Evolutionary conservation across 495 filamentous ascomycete genomes (phyloP), one percentile per base, ranked within the genome.

Genomic region (Coniosporium apollinis): DNA sequence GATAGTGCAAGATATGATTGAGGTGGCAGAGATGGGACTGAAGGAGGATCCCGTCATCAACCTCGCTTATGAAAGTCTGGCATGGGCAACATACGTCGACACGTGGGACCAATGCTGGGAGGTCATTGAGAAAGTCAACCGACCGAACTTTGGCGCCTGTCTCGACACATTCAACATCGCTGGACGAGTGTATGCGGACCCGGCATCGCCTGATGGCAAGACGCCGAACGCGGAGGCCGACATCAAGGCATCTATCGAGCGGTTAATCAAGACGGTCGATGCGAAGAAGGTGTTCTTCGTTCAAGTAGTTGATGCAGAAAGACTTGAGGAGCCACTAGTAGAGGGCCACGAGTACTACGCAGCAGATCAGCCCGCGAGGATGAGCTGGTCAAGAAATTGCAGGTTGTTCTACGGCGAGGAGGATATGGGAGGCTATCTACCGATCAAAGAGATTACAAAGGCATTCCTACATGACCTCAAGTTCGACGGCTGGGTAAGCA

Each of bases 91-190:
- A 9, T 68, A 73, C 44, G 56, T 76, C 41, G 64, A 83, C 49
- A 73, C 65, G 0, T 79, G 80, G 82, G 77, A 86, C 48, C 56
- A 58, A 21, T 70, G 65, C 37, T 89, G 75, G 72, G 65, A 75
- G 18, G 54, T 85, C n/a, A 72, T 82, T 0, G 47, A 61, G 33
- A 53, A 49, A 13, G 78, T 84, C 25, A 55, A 83, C 48, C 56
- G 79, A 3, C 61, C 65, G 11, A 86, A 85, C 55, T 81, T 86
- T 43, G 82, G 80, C 7, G 57, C 82, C 35, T 84, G 79, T 55
- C 63, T 86, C 11, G 81, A 86, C 56, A 81, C 76, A 0, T 89
- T 80, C 55, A 82, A 89, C 56, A 80, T 85, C 29, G 74, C 75
- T 0, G 81, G 70, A 1, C 61, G 76, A 22, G 67, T 82, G 17